These are phyloP conservation scores for Zygosaccharomyces sapae DNA, from an alignment of 1,139 yeast species.

Conservation along the genomic window DNA sequence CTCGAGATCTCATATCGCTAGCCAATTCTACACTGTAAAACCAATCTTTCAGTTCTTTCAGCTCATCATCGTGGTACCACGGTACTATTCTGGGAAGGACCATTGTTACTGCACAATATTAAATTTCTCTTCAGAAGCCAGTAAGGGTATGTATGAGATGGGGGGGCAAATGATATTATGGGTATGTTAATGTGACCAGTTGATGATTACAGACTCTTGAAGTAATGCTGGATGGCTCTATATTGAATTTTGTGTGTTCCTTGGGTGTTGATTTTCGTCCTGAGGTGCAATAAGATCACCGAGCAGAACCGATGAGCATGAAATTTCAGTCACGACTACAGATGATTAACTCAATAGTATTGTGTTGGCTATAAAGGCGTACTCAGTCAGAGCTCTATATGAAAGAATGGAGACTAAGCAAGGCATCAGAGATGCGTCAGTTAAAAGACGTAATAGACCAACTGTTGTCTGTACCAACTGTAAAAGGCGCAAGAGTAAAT, in stretches of 20 bases:
- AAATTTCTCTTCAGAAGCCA: too few relatives aligned
- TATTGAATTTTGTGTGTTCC: too few relatives aligned
- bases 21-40: constrained; percentile 42
- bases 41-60: constrained; percentile 52
- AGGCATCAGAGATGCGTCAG: constrained; percentile 3
- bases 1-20: constrained; percentile 40
- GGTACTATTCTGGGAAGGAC: constrained; percentile 50
- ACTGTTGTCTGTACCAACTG: constrained; percentile 38
- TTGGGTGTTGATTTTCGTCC: not conserved
- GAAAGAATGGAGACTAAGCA: not conserved
- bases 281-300: not conserved
- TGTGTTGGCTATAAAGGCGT: not conserved
- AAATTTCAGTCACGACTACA: not conserved
- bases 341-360: not conserved
- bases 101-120: constrained; percentile 7
- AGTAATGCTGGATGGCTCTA: not conserved
- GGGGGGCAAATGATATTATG: too few relatives aligned
- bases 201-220: too few relatives aligned
- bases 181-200: too few relatives aligned
- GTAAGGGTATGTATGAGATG: too few relatives aligned
- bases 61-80: constrained; percentile 51
- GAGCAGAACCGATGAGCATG: not conserved
- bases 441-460: constrained; percentile 27
- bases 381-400: not conserved
- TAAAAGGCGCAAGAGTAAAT: constrained; percentile 38